Conservation (phyloP, 768 basidiomycete genomes). For the Mycena polygramma region DNA sequence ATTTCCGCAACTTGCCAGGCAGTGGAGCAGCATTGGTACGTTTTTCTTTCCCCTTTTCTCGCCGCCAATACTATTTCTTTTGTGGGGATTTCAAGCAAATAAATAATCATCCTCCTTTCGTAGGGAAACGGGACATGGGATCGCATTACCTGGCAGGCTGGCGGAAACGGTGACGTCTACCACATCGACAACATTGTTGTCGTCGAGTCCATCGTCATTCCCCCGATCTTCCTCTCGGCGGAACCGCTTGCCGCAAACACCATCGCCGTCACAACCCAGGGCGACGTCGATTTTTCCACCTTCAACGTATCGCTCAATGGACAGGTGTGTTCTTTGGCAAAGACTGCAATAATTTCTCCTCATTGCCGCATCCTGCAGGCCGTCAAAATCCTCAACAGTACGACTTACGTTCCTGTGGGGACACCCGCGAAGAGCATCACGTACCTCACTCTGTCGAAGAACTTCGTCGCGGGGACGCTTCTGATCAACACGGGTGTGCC, state of each 20-base stretch:
- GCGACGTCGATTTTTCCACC: slow-evolving; percentile 57
- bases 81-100: too few species aligned
- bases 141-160: slow-evolving; percentile 63
- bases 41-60: not conserved
- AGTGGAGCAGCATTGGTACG: slow-evolving; percentile 53
- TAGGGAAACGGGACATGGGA: slow-evolving; percentile 62
- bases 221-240: slow-evolving; percentile 64
- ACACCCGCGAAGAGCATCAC: slow-evolving; percentile 62
- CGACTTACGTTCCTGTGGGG: slow-evolving; percentile 58
- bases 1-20: slow-evolving; percentile 62
- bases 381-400: slow-evolving; percentile 50
- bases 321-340: too few species aligned
- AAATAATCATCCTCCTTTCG: too few species aligned
- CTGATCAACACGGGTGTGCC: slow-evolving; percentile 44
- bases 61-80: not conserved
- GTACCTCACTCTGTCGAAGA: slow-evolving; percentile 58
- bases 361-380: slow-evolving; percentile 38
- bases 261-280: slow-evolving; percentile 63
- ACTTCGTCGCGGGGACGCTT: slow-evolving; percentile 57
- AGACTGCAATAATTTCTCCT: not conserved
- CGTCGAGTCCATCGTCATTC: slow-evolving; percentile 56
- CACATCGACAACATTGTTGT: slow-evolving; percentile 65
- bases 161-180: slow-evolving; percentile 61
- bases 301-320: slow-evolving; percentile 55
- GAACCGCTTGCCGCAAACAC: slow-evolving; percentile 63